Percentiles rank a stretch among this genome's conserved stretches.
phyloP scores from a whole-genome alignment of 352 stramenopile species.

The Phytopythium ostracodes region DNA sequence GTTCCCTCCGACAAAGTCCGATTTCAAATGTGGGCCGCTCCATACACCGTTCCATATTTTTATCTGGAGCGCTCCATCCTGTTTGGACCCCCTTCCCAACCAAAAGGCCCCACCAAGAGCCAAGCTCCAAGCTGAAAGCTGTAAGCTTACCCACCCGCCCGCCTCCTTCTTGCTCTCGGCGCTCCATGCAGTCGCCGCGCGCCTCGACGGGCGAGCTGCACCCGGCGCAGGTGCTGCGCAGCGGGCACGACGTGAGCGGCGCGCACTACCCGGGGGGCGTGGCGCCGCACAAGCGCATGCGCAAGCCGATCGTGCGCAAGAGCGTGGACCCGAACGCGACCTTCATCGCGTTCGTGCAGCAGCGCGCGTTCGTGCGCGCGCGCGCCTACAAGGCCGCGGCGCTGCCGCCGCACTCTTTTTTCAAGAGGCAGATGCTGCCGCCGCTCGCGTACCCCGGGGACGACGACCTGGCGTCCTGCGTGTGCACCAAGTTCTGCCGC shows the following conservation, averaged over 20 bases:
- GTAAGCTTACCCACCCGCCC: too few species aligned
- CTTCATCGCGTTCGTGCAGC: conserved; percentile 79
- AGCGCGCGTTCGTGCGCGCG: conserved; percentile 63
- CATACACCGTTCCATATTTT: not conserved
- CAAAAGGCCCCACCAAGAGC: conserved; percentile 1
- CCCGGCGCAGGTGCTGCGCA: conserved; percentile 71
- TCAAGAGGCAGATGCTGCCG: conserved; percentile 81
- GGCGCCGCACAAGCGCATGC: conserved; percentile 76
- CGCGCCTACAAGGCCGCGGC: conserved; percentile 41
- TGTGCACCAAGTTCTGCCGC: conserved; percentile 86
- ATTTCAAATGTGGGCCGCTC: conserved; percentile 7
- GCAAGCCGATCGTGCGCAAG: conserved; percentile 87
- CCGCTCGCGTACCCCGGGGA: conserved; percentile 51
- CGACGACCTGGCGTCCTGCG: conserved; percentile 71
- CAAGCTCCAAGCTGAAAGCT: not conserved
- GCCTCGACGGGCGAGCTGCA: conserved; percentile 45
- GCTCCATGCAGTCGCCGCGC: conserved; percentile 19
- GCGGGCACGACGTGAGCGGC: conserved; percentile 67
- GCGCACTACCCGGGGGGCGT: conserved; percentile 65
- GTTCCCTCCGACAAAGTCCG: conserved; percentile 3
- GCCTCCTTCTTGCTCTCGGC: not conserved
- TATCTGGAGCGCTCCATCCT: not conserved
- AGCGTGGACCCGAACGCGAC: conserved; percentile 83
- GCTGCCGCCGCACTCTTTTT: conserved; percentile 78
- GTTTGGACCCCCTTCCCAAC: not conserved